Conservation (phyloP, 768 basidiomycete species). For the Pulveroboletus sp. region DNA sequence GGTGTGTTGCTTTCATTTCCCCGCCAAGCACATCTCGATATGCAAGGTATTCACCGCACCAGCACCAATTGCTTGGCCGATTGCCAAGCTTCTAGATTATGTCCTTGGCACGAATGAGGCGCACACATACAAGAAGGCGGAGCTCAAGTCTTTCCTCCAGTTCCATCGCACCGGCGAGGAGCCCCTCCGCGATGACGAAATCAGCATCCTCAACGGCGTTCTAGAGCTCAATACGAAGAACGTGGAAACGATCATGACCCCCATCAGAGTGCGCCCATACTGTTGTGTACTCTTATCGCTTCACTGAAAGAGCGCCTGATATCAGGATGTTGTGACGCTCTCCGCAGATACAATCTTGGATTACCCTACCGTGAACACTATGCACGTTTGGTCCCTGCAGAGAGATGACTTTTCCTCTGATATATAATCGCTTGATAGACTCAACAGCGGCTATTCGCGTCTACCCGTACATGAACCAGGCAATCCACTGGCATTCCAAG, state of each 20-base stretch:
- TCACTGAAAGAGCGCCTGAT: background rate
- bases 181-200: slow-evolving; percentile 73
- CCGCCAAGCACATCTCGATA: background rate
- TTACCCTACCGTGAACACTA: slow-evolving; percentile 68
- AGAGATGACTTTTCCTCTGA: slow-evolving; percentile 1
- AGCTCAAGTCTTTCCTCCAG: slow-evolving; percentile 72
- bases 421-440: slow-evolving; percentile 32
- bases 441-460: slow-evolving; percentile 84
- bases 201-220: slow-evolving; percentile 75
- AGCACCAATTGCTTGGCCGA: slow-evolving; percentile 77
- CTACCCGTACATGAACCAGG: slow-evolving; percentile 82
- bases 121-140: slow-evolving; percentile 78
- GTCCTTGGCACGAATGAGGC: slow-evolving; percentile 72
- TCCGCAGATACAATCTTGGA: slow-evolving; percentile 75
- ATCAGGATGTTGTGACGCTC: slow-evolving; percentile 77
- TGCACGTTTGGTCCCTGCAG: slow-evolving; percentile 44
- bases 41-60: background rate
- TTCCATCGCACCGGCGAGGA: slow-evolving; percentile 78
- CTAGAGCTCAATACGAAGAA: slow-evolving; percentile 73
- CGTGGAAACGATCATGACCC: slow-evolving; percentile 79
- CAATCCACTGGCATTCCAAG: slow-evolving; percentile 66
- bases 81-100: slow-evolving; percentile 69
- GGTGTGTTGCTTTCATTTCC: slow-evolving; percentile 19
- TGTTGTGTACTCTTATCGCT: background rate
- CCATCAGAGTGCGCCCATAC: slow-evolving; percentile 47